These are phyloP conservation scores for Boletus edulis DNA, from an alignment of 768 basidiomycete genomes.

Conservation along the genomic window DNA sequence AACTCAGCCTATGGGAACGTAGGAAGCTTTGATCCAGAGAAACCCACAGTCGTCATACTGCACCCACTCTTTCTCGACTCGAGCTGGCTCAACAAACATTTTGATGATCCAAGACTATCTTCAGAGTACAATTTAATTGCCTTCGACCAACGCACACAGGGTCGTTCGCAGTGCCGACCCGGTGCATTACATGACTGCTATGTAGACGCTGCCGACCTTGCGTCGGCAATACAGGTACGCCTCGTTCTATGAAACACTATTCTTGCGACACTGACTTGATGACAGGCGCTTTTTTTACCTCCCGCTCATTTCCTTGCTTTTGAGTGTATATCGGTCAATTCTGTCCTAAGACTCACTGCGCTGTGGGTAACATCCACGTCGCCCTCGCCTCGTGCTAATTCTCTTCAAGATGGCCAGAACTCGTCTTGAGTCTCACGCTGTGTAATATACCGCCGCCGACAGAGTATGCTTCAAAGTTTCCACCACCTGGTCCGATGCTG, in stretches of 20 bases:
- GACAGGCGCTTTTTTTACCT: conserved; percentile 59
- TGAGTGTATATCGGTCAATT: conserved; percentile 55
- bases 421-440: conserved; percentile 64
- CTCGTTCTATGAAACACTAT: not conserved
- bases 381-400: conserved; percentile 5
- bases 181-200: conserved; percentile 65
- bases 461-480: conserved; percentile 46
- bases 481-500: not conserved
- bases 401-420: conserved; percentile 61
- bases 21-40: conserved; percentile 61
- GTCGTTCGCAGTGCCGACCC: conserved; percentile 53
- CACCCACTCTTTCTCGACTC: conserved; percentile 70
- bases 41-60: conserved; percentile 65
- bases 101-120: conserved; percentile 63
- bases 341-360: conserved; percentile 61
- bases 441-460: conserved; percentile 65
- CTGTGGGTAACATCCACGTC: conserved; percentile 45
- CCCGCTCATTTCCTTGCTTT: conserved; percentile 70
- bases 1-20: conserved; percentile 60
- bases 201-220: conserved; percentile 79
- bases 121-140: conserved; percentile 66
- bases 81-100: conserved; percentile 63
- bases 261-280: not conserved
- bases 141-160: conserved; percentile 67
- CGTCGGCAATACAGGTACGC: conserved; percentile 59